Evolutionary conservation across 129 eudicot species (phyloP), one percentile per base, ranked within the genome.

Genomic region (Saussurea involucrata): DNA sequence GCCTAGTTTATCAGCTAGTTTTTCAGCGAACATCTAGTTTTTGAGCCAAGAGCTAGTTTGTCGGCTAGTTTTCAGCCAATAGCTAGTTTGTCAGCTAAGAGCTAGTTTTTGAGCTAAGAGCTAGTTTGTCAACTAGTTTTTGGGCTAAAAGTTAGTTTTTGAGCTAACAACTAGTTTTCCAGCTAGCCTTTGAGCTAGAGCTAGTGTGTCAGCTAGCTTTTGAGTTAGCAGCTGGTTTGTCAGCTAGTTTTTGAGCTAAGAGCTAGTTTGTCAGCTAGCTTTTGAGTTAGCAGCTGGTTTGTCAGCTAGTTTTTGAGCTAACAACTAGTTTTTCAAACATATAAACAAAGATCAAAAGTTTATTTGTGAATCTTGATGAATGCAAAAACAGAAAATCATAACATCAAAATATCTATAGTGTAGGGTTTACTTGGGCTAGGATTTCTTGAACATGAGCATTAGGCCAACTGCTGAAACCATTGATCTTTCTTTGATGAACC

Each of bases 361-460:
- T 55, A 27, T 65, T 66, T 66, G 29, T 67, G 37, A 18, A 73
- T 67, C 70, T 55, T 80, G 71, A 28, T 44, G 61, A 34, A 67
- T 42, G 44, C 77, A 40, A 75, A 58, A 44, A 13, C 29, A 10
- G 58, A 33, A 63, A 69, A 68, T 66, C 0, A n/a, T 22, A 69
- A 69, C 63, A 53, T 42, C 2, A 40, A 60, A 27, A 80, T 32
- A 72, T 28, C 0, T 1, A 0, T 64, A 20, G 5, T 46, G 22
- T 25, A 36, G 37, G 66, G 75, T 27, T 34, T 81, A 87, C 89
- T 87, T 87, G 46, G 89, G 79, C 69, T 79, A 77, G 74, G 74
- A 85, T 76, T 61, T 82, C 87, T 72, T 80, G 85, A 76, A 84
- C 81, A 82, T 84, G 83, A 55, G 81, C 83, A 77, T 83, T 83